Evolutionary conservation across 164 flowering plant genomes (phyloP), one percentile per base, ranked within the genome.

Genomic region (Nymphaea colorata): DNA sequence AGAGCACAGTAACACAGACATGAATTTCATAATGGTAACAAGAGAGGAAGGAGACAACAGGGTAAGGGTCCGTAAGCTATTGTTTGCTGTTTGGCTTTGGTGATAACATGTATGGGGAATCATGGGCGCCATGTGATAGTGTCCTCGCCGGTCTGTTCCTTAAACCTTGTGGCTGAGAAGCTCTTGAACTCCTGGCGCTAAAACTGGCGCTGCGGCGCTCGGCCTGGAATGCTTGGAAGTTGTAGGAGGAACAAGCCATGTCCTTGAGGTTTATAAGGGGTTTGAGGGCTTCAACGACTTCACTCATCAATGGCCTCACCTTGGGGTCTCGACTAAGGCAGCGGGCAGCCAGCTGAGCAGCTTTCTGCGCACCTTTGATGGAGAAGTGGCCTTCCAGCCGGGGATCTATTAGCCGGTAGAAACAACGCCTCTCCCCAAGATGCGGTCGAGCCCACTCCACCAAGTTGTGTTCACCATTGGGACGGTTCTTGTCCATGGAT

Each of bases 401-500:
- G 4, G 97, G 97, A 69, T 91, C 97, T 62, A 91, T 82, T 67
- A 91, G 76, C 44, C 86, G 76, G 73, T 83, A 87, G 74, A 89
- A 91, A 64, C 82, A 79, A 41, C 83, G 82, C 73, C 84, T 78
- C 72, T 91, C 97, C 18, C 89, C 86, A 14, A 91, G 84, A 80
- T 84, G 81, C 7, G 95, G 97, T 59, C 93, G 77, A 11, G 97
- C 97, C 97, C 97, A 91, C 72, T 88, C 95, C 15, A 91, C 95
- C 18, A 91, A 84, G 78, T 88, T 91, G 65, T 91, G 97, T 68
- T 91, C 95, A 16, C 97, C 97, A 68, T 86, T 87, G 15, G 93
- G 97, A 15, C 97, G 79, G 72, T 83, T 87, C 73, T 91, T 91
- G 76, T 91, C 97, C 95, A 91, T 88, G 66, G 97, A 91, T 76